Evolutionary conservation across 345 rosid genomes (phyloP), one percentile per base, ranked within the genome.

Genomic region (Euphorbia pulcherrima): DNA sequence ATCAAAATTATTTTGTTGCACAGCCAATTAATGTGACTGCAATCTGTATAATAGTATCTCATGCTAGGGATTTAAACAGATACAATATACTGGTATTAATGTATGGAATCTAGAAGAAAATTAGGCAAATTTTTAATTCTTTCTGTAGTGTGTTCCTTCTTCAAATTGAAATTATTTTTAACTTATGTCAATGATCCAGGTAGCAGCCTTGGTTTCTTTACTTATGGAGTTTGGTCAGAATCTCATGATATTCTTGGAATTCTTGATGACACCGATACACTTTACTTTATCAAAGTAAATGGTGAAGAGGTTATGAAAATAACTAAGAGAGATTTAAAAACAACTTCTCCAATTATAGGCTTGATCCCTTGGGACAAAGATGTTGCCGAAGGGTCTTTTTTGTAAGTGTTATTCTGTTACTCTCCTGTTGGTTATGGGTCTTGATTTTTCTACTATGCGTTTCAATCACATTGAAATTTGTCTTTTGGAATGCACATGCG

Each of bases 191-290:
- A 62, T 75, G 56, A 67, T 53, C 67, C 81, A 93, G 99, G 86
- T 69, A 64, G 75, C 65, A 65, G 74, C 65, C 76, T 67, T 64
- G 74, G 82, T 74, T 74, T 84, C 44, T 89, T 84, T 79, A 78
- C 79, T 55, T 80, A 70, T 75, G 96, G 97, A 77, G 86, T 81
- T 59, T 94, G 99, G 97, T 91, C 95, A 8, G 99, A 84, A 78
- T 68, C 80, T 68, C 92, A 85, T 69, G 88, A 88, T 81, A 77
- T 91, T 71, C 91, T 94, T 74, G 96, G 95, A 79, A 75, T 91
- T 53, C 74, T 75, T 68, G 92, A 89, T 78, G 90, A 84, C 75
- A 70, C 66, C 44, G 90, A 77, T 74, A 81, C 86, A 44, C 69
- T 94, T 47, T 85, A 83, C 82, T 86, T 94, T 78, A 79, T 94